Evolutionary conservation across 306 rosid species (phyloP).

Genomic region (Cucumis melo): DNA sequence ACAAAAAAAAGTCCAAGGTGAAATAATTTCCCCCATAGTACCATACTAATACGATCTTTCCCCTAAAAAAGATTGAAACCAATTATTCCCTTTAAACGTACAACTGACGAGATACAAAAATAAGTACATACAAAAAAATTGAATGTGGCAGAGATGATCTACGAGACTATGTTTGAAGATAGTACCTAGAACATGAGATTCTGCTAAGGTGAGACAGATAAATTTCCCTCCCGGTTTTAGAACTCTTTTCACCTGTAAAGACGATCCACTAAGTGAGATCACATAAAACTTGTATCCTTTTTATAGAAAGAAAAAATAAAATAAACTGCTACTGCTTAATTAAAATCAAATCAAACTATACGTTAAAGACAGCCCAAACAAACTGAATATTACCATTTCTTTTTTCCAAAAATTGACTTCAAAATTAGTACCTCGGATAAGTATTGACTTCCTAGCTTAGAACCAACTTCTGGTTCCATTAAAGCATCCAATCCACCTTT

Average conservation of each 20-base stretch:
- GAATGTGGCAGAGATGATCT: not conserved
- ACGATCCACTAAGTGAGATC: not conserved
- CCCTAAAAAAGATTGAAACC: not conserved
- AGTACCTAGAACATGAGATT: slow-evolving; percentile 76
- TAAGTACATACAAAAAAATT: too few species aligned
- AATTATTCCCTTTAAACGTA: not conserved
- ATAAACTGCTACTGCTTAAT: not conserved
- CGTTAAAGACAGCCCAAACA: not conserved
- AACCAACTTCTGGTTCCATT: slow-evolving; percentile 90
- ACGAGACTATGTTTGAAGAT: not conserved
- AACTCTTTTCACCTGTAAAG: slow-evolving; percentile 65
- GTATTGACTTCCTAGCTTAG: slow-evolving; percentile 62
- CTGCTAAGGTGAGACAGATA: slow-evolving; percentile 83
- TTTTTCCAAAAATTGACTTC: not conserved
- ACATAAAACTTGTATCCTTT: not conserved
- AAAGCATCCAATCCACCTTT: slow-evolving; percentile 97
- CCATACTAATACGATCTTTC: not conserved
- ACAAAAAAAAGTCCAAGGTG: not conserved
- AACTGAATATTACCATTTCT: not conserved
- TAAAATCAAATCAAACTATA: not conserved
- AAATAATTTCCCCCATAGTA: not conserved
- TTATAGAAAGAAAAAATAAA: not conserved
- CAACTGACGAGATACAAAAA: not conserved
- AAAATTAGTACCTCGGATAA: slow-evolving; percentile 48
- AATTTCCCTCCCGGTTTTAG: slow-evolving; percentile 68